These are phyloP conservation scores for Aulographum hederae DNA, from an alignment of 2,329 filamentous ascomycete genomes.

Conservation along the genomic window DNA sequence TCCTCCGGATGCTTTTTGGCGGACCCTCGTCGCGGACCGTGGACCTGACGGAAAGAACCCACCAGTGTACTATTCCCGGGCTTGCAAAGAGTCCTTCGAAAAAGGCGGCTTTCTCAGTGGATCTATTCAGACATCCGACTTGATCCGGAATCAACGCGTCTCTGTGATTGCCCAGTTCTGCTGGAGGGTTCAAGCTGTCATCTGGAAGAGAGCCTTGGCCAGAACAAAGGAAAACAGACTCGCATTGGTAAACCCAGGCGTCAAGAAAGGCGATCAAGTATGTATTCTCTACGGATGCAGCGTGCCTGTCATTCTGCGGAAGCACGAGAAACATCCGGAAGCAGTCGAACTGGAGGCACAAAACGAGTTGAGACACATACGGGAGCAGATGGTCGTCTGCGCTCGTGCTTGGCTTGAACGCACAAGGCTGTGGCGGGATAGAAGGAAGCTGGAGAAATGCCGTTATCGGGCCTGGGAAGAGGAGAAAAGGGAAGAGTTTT, in stretches of 20 bases:
- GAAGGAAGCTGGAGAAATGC: neutral
- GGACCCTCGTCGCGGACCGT: slow-evolving; percentile 8
- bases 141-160: neutral
- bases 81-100: slow-evolving; percentile 1
- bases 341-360: neutral
- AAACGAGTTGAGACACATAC: neutral
- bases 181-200: slow-evolving; percentile 3
- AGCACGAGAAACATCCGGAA: neutral
- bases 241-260: slow-evolving; percentile 1
- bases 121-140: slow-evolving; percentile 1
- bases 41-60: slow-evolving; percentile 2
- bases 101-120: slow-evolving; percentile 1
- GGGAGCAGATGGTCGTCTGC: neutral
- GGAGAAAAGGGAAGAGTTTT: slow-evolving; percentile 1
- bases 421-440: neutral
- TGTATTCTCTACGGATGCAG: slow-evolving; percentile 4
- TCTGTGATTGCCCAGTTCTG: slow-evolving; percentile 2
- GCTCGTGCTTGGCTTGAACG: neutral
- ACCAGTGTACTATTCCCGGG: neutral
- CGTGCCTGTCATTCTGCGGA: slow-evolving; percentile 4
- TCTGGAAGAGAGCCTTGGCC: slow-evolving; percentile 3
- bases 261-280: slow-evolving; percentile 1
- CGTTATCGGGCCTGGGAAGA: slow-evolving; percentile 1
- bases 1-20: slow-evolving; percentile 8
- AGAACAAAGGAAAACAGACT: neutral